phyloP scores from a whole-genome alignment of 495 filamentous ascomycete genomes.

The Rostrohypoxylon terebratum region DNA sequence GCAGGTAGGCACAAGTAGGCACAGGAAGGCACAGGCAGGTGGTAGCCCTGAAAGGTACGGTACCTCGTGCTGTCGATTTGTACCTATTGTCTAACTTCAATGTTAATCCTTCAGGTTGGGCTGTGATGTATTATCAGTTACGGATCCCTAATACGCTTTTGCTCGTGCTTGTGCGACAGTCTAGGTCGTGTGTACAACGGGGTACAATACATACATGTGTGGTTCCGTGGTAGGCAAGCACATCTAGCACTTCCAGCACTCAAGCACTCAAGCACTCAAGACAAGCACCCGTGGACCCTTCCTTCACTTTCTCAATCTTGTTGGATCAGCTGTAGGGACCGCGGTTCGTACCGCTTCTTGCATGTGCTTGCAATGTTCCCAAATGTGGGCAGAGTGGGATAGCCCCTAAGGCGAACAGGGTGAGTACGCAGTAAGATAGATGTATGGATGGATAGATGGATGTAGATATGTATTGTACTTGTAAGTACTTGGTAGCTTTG shows the following conservation, averaged over 20 bases:
- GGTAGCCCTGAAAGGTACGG: neutral
- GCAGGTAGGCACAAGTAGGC: constrained; percentile 14
- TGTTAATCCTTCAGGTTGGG: constrained; percentile 21
- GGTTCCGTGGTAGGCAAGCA: constrained; percentile 34
- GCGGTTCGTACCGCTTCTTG: constrained; percentile 17
- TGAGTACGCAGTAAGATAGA: neutral
- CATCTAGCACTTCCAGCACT: neutral
- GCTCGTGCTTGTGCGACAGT: constrained; percentile 42
- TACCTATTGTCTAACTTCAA: constrained; percentile 8
- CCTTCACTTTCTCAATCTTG: constrained; percentile 2
- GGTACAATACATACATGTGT: constrained; percentile 43
- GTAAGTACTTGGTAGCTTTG: neutral
- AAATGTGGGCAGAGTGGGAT: neutral
- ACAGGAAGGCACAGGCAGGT: neutral
- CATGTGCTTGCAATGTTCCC: neutral
- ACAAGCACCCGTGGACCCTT: constrained; percentile 16
- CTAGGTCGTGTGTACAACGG: constrained; percentile 11
- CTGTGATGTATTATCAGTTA: constrained; percentile 46
- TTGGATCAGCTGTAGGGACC: constrained; percentile 15
- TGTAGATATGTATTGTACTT: neutral
- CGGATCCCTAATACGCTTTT: constrained; percentile 40
- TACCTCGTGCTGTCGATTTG: neutral
- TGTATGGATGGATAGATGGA: no score
- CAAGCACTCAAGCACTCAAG: no score
- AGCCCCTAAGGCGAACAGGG: neutral